A percentile compares a stretch with the other conserved stretches of the same genome.
These are phyloP conservation scores for Trichomonas tenax DNA, from an alignment of 208 protist species.

Conservation along the genomic window DNA sequence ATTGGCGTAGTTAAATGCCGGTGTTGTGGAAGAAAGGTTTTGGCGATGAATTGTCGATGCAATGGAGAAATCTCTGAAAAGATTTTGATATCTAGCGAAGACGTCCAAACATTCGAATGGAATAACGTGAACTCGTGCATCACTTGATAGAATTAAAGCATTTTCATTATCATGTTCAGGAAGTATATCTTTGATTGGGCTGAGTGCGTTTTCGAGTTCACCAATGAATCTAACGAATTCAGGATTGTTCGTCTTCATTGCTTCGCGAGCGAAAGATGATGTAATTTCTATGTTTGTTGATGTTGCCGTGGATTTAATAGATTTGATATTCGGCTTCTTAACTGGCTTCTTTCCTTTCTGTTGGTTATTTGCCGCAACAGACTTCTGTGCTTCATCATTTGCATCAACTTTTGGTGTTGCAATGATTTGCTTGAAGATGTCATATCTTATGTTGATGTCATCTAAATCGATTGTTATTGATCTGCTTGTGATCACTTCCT, in stretches of 20 bases:
- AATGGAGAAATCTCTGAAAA: background rate
- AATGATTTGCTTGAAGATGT: slow-evolving; percentile 18
- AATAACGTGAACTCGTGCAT: background rate
- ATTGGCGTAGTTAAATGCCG: background rate
- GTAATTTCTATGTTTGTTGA: background rate
- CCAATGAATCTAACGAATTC: background rate
- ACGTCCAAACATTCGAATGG: background rate
- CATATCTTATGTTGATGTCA: background rate
- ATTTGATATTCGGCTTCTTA: background rate
- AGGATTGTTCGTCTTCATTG: background rate
- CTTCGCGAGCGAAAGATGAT: background rate
- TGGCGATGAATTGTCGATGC: background rate
- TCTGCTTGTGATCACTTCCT: background rate
- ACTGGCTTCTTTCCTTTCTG: background rate
- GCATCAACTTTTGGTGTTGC: background rate
- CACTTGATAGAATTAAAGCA: background rate
- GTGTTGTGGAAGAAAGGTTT: background rate
- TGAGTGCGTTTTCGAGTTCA: background rate
- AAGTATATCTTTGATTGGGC: background rate
- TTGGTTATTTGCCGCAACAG: background rate
- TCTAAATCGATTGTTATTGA: background rate
- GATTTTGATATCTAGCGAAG: background rate
- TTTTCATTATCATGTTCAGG: background rate
- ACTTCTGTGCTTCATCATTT: background rate
- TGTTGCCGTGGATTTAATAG: background rate